These are phyloP conservation scores for Russula griseocarnosa DNA, from an alignment of 768 basidiomycete species.

Conservation along the genomic window DNA sequence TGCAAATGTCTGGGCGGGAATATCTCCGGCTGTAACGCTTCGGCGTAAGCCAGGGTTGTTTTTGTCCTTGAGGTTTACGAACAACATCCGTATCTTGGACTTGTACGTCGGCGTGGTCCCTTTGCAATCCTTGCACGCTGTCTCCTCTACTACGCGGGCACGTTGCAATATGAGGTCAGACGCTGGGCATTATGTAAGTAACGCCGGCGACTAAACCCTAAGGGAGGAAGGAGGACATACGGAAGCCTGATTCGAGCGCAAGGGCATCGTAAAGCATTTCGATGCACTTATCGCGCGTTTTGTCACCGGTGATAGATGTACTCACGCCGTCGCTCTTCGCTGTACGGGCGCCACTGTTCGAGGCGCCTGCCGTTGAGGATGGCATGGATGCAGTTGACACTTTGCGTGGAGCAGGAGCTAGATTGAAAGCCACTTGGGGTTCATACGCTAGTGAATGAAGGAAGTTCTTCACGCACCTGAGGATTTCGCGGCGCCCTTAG, in stretches of 20 bases:
- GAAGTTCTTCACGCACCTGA: constrained; percentile 37
- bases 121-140: constrained; percentile 48
- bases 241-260: constrained; percentile 78
- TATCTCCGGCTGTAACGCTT: constrained; percentile 78
- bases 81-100: constrained; percentile 79
- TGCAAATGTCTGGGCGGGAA: constrained; percentile 64
- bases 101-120: constrained; percentile 54
- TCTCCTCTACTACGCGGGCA: constrained; percentile 67
- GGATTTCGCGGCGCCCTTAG: constrained; percentile 31
- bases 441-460: background rate
- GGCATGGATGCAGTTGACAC: constrained; percentile 19
- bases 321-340: constrained; percentile 70
- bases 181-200: constrained; percentile 41
- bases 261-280: constrained; percentile 92
- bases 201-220: too few species aligned
- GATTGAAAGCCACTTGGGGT: background rate
- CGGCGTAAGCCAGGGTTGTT: constrained; percentile 84
- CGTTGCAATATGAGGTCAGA: constrained; percentile 62
- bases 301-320: constrained; percentile 55
- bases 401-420: constrained; percentile 22
- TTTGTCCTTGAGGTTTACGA: constrained; percentile 93
- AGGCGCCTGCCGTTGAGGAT: constrained; percentile 26
- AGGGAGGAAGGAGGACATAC: constrained; percentile 48
- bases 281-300: constrained; percentile 79
- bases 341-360: constrained; percentile 45